Evolutionary conservation across 148 eudicot species (phyloP), one percentile per base, ranked within the genome.

Genomic region (Vaccinium darrowii): DNA sequence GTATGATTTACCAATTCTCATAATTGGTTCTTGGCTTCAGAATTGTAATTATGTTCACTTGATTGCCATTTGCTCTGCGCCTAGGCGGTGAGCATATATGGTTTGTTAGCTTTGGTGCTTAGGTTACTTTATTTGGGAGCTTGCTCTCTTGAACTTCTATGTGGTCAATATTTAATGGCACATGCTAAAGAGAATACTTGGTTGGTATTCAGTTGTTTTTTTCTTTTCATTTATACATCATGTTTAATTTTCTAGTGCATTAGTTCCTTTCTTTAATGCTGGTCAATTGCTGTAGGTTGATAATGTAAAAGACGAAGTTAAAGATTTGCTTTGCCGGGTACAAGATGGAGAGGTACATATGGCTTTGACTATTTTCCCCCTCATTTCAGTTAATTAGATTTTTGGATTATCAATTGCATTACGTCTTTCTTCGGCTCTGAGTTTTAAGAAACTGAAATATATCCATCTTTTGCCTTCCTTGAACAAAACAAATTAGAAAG

Each of bases 291-390:
- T 90, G 85, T 87, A 95, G 98, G 93, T 92, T 81, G 81, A 85
- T 79, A 36, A 86, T 83, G 93, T 92, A 30, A 86, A 87, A 77
- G 98, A 95, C 86, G 85, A 78, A 86, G 94, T 95, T 50, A 91
- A 91, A 83, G 90, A 91, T 72, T 47, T 92, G 86, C 97, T 95
- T 43, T n/a, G 88, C 47, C 85, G 65, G 88, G 89, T 95, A 83
- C 92, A 95, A 85, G 81, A 87, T 69, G 98, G 92, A 69, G 86
- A 95, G 95, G 98, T 93, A 76, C 14, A 65, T 82, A 77, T 79
- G 8, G 30, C 33, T 81, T 56, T 47, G 16, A 23, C 60, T 80
- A 49, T 13, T 18, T 78, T 60, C 75, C 33, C 43, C 58, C 33
- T 58, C 72, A 50, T 52, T 62, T 67, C 67, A 76, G 33, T 60